A percentile compares a stretch with the other conserved stretches of the same genome.
Evolutionary conservation across 1,284 basidiomycete species (phyloP).

Genomic region (Pterulicium gracile): DNA sequence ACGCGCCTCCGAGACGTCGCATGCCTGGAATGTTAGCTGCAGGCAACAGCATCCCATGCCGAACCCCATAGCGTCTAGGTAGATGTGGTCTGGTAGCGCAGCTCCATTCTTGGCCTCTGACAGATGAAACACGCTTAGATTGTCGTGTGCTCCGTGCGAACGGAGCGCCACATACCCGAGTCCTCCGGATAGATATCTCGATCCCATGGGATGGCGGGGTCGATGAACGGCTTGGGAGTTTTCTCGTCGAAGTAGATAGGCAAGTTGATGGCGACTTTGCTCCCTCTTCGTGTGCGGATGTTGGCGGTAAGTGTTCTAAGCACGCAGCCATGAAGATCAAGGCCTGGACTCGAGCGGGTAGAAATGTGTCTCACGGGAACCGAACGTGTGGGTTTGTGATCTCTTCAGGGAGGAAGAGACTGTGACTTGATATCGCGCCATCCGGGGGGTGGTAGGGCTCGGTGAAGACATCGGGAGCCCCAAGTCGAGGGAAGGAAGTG

Average conservation of each 20-base stretch:
- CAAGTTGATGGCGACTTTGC: slow-evolving; percentile 93
- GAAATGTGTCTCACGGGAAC: slow-evolving; percentile 69
- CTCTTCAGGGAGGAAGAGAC: slow-evolving; percentile 91
- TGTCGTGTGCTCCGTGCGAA: background rate
- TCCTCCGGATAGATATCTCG: slow-evolving; percentile 76
- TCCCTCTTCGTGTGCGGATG: slow-evolving; percentile 82
- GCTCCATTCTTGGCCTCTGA: slow-evolving; percentile 82
- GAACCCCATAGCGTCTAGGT: slow-evolving; percentile 99
- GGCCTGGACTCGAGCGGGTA: slow-evolving; percentile 2
- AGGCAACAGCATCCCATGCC: slow-evolving; percentile 99
- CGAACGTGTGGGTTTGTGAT: slow-evolving; percentile 96
- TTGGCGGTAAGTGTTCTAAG: slow-evolving; percentile 89
- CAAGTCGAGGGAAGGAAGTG: slow-evolving; percentile 92
- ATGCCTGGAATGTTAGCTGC: slow-evolving; percentile 96
- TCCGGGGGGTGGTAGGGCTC: slow-evolving; percentile 78
- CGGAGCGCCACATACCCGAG: slow-evolving; percentile 34
- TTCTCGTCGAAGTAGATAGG: slow-evolving; percentile 86
- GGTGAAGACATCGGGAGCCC: slow-evolving; percentile 82
- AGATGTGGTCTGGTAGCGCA: slow-evolving; percentile 86
- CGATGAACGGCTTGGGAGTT: slow-evolving; percentile 84
- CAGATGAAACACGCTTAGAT: slow-evolving; percentile 7
- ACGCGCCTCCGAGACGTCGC: slow-evolving; percentile 85
- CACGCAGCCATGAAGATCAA: slow-evolving; percentile 10
- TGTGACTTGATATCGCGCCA: slow-evolving; percentile 75
- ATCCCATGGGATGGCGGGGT: slow-evolving; percentile 83